Base-by-base conservation (phyloP, 768 basidiomycete genomes). In the Russula ochroleuca region DNA sequence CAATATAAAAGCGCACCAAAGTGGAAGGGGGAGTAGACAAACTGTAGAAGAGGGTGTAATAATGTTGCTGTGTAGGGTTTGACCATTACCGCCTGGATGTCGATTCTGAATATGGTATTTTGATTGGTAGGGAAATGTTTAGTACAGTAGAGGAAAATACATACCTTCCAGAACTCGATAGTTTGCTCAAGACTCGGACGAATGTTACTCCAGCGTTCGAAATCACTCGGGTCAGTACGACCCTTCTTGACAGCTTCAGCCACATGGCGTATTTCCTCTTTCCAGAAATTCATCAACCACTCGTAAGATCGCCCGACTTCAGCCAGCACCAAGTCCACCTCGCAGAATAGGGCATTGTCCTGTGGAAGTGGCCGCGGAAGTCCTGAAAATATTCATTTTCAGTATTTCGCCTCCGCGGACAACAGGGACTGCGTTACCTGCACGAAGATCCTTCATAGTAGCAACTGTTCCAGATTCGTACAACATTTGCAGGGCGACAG, bases 1-100 rank as follows among this genome's bases (percentile, higher is more conserved):
- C 21, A 33, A 57, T 28, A 8, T 19, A 8, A 31, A 31, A n/a
- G n/a, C 19, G 13, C 31, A 3, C 8, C 37, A 21, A 25, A 0
- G 35, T 19, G 17, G 40, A 28, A 31, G 17, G 17, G 25, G 0
- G 11, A 31, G 43, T 45, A 13, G n/a, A 43, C 55, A 21, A n/a
- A 57, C 55, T 1, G 38, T 43, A 17, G 52, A 23, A 8, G 5
- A 25, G 10, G 14, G 15, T 14, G 40, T 1, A 76, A 2, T 35
- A 41, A 8, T 17, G 40, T 41, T 41, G 40, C 40, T 13, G 40
- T 13, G 40, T 41, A 15, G 14, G 13, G 40, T 13, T 41, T 41
- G 40, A 17, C 8, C 40, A 41, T 41, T 13, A 15, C 40, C 14
- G 5, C 14, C 40, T 41, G 17, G 40, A 3, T 6, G 40, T 13